These are phyloP conservation scores for Lojkania enalia DNA, from an alignment of 2,329 filamentous ascomycete species.

Conservation along the genomic window DNA sequence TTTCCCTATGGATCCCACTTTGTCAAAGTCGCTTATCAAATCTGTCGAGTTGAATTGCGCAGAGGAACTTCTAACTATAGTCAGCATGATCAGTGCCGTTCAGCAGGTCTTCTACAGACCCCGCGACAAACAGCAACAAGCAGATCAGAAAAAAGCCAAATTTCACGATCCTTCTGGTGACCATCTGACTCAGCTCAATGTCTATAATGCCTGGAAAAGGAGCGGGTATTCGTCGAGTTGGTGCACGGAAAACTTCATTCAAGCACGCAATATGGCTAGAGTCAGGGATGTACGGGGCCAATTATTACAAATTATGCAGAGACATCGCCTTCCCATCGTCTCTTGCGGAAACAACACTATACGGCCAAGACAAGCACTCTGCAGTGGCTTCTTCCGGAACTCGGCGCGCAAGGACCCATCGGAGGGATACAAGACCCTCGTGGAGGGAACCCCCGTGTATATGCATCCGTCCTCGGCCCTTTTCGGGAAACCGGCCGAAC, in stretches of 20 bases:
- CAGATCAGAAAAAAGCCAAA: slow-evolving; percentile 96
- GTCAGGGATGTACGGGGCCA: slow-evolving; percentile 93
- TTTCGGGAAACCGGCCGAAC: slow-evolving; percentile 94
- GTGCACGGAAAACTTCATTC: slow-evolving; percentile 98
- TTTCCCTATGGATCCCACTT: slow-evolving; percentile 93
- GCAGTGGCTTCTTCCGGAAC: slow-evolving; percentile 94
- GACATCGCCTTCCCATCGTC: slow-evolving; percentile 79
- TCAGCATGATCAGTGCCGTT: slow-evolving; percentile 69
- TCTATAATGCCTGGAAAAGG: slow-evolving; percentile 96
- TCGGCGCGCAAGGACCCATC: slow-evolving; percentile 91
- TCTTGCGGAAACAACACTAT: slow-evolving; percentile 87
- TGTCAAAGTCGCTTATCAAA: slow-evolving; percentile 87
- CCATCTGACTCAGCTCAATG: slow-evolving; percentile 91
- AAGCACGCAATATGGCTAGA: slow-evolving; percentile 83
- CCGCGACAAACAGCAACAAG: slow-evolving; percentile 94
- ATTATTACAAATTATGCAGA: slow-evolving; percentile 88
- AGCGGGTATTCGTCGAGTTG: slow-evolving; percentile 81
- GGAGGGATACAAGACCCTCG: slow-evolving; percentile 96
- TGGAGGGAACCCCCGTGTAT: slow-evolving; percentile 92
- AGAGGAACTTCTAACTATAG: slow-evolving; percentile 91
- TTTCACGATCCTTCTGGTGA: slow-evolving; percentile 96
- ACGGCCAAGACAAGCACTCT: slow-evolving; percentile 85
- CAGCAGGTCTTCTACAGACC: slow-evolving; percentile 90
- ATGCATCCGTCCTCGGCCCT: slow-evolving; percentile 89
- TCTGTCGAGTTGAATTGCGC: slow-evolving; percentile 87